Conservation (phyloP, 164 flowering plant genomes). For the Kalanchoe fedtschenkoi region DNA sequence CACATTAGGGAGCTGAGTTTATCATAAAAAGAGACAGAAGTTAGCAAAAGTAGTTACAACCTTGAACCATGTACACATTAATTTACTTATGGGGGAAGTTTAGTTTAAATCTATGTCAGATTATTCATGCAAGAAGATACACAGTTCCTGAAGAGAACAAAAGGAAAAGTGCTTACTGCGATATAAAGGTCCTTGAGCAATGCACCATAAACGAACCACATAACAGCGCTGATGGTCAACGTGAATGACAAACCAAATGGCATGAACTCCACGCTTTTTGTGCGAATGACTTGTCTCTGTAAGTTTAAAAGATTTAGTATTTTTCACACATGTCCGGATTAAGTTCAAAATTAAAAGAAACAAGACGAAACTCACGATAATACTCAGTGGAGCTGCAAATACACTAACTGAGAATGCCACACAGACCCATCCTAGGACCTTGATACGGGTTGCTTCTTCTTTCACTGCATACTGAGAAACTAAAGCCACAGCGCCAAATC, state of each 20-base stretch:
- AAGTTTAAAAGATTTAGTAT: not conserved
- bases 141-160: not conserved
- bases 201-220: constrained; percentile 15
- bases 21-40: too few relatives aligned
- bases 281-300: constrained; percentile 17
- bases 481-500: constrained; percentile 14
- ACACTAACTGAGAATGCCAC: constrained; percentile 11
- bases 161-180: constrained; percentile 9
- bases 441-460: not conserved
- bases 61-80: too few relatives aligned
- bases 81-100: too few relatives aligned
- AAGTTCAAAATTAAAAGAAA: not conserved
- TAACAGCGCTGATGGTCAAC: constrained; percentile 12
- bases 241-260: constrained; percentile 13
- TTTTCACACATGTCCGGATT: too few relatives aligned
- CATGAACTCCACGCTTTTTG: constrained; percentile 20
- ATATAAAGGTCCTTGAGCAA: constrained; percentile 16
- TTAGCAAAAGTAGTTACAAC: too few relatives aligned
- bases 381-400: constrained; percentile 16
- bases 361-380: constrained; percentile 13
- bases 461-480: constrained; percentile 16
- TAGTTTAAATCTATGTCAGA: too few relatives aligned
- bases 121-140: not conserved
- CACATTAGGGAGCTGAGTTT: constrained; percentile 20
- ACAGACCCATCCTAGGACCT: constrained; percentile 18